A percentile compares a stretch with the other conserved stretches of the same genome.
Evolutionary conservation across 2,329 filamentous ascomycete species (phyloP).

Genomic region (Paracoccidioides lutzii): DNA sequence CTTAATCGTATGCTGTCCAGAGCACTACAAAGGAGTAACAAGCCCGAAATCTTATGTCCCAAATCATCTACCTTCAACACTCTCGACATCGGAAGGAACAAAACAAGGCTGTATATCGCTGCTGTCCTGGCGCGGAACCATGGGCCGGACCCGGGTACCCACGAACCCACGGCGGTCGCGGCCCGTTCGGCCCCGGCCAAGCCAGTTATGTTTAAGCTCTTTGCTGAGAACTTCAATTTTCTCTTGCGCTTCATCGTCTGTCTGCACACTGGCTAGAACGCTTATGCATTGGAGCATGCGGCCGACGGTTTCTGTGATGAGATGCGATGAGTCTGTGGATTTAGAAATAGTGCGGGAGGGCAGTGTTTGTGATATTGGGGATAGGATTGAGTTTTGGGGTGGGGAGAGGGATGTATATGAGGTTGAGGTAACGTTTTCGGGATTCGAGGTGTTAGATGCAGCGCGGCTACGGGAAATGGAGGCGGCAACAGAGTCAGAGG

Average conservation of each 20-base stretch:
- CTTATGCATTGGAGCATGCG: constrained; percentile 94
- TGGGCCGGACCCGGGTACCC: constrained; percentile 43
- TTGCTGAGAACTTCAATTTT: constrained; percentile 75
- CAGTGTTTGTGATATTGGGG: background rate
- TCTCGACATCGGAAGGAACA: background rate
- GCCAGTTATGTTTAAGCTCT: constrained; percentile 91
- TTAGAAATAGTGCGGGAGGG: background rate
- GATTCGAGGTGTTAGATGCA: constrained; percentile 50
- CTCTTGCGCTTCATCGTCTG: constrained; percentile 57
- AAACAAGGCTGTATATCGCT: background rate
- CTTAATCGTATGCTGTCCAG: background rate
- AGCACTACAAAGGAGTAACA: background rate
- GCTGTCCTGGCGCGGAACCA: constrained; percentile 3
- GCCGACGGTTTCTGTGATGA: constrained; percentile 87
- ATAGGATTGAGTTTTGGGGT: constrained; percentile 19
- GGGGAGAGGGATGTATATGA: constrained; percentile 31
- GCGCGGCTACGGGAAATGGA: constrained; percentile 54
- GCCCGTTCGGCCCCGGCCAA: constrained; percentile 78
- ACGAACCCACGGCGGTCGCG: constrained; percentile 84
- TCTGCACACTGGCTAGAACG: constrained; percentile 67
- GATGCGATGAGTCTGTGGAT: constrained; percentile 41
- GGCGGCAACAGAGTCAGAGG: constrained; percentile 38
- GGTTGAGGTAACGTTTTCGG: constrained; percentile 32
- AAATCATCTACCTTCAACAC: background rate
- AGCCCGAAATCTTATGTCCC: background rate